Evolutionary conservation across 192 early-diverging fungal species (phyloP).

Genomic region (Borealophlyctis nickersoniae): DNA sequence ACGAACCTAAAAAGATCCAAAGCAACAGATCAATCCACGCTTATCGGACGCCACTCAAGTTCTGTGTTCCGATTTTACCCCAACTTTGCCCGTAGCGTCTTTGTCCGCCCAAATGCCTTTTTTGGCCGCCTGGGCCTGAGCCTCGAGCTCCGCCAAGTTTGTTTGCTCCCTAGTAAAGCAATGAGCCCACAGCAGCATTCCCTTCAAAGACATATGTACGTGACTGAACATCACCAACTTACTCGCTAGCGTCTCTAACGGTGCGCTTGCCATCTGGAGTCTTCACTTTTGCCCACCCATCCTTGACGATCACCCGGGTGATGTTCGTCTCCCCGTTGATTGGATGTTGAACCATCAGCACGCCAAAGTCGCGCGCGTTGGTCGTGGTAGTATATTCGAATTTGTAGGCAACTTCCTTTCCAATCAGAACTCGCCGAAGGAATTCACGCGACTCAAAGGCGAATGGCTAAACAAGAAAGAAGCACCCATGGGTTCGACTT

Average conservation of each 20-base stretch:
- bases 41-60: neutral
- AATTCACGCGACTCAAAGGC: conserved; percentile 88
- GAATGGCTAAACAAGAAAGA: conserved; percentile 13
- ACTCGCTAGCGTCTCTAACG: conserved; percentile 24
- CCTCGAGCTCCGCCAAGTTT: conserved; percentile 60
- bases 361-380: conserved; percentile 59
- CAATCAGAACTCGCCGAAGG: conserved; percentile 79
- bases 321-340: conserved; percentile 63
- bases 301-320: conserved; percentile 66
- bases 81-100: conserved; percentile 18
- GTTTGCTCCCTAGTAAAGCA: conserved; percentile 43
- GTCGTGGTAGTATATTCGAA: conserved; percentile 72
- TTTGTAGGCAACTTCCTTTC: conserved; percentile 83
- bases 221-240: neutral
- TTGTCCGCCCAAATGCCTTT: conserved; percentile 77
- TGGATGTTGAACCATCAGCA: conserved; percentile 40
- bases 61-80: conserved; percentile 3
- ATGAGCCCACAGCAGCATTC: conserved; percentile 5
- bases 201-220: conserved; percentile 5
- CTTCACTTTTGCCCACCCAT: conserved; percentile 84
- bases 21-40: neutral
- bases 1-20: neutral
- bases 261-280: conserved; percentile 33
- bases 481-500: too few species aligned
- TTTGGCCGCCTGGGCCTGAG: conserved; percentile 61